Evolutionary conservation across 108 stramenopile species (phyloP), one percentile per base, ranked within the genome.

Genomic region (Nitzschia palea): DNA sequence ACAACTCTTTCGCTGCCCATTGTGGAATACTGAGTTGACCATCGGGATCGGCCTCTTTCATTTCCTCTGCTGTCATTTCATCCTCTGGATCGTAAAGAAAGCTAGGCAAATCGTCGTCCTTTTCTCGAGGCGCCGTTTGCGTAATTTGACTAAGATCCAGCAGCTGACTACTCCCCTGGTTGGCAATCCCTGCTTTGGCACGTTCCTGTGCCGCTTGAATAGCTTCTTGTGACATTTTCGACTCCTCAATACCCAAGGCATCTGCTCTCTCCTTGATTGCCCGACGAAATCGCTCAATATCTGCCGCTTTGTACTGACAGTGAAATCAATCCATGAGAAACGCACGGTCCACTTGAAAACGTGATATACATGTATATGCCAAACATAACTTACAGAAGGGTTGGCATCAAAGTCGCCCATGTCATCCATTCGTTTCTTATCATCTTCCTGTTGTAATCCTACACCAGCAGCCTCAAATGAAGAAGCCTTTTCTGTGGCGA

Each of bases 61-160:
- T 76, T 73, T 93, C 86, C 74, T 93, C 92, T 27, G 84, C 70
- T 20, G 92, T 78, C 65, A 93, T 67, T 53, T 90, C 86, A 23
- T 85, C 79, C 23, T 85, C 85, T 0, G 88, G 85, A 64, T 93
- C 86, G 35, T 80, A 81, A n/a, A 84, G 69, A 62, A 86, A 73
- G 35, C 57, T 65, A 2, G 73, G 73, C 44, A 70, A 54, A 29
- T 73, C 51, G 25, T 80, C 79, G 29, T 35, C 55, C 15, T 62
- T 33, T 9, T 52, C 71, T 1, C 50, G 40, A 12, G 62, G 60
- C 3, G 51, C 77, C 56, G 58, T 75, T 70, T 73, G 75, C 2
- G 79, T 76, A 45, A 91, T 86, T 45, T 87, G 67, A 33, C 69
- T 71, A n/a, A 93, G 45, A 70, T 93, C 87, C 15, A 90, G 61